Base-by-base conservation (phyloP, 140 eudicot genomes). In the Ambrosia hybrid region DNA sequence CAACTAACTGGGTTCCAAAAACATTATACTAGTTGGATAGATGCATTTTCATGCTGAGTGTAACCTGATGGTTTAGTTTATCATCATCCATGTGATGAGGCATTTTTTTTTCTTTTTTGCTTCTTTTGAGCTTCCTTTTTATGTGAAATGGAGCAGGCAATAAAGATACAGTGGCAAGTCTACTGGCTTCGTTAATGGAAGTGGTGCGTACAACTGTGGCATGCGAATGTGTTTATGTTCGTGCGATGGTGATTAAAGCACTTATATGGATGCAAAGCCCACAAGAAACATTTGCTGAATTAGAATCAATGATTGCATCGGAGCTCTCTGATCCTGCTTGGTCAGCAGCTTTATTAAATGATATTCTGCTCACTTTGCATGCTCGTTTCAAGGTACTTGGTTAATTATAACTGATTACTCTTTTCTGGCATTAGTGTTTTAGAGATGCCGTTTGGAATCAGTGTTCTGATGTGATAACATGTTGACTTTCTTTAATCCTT, bases 261-360 rank as follows among this genome's bases (percentile, higher is more conserved):
- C 80, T 93, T 56, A 90, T 93, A 73, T 93, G 99, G 99, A 93
- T 93, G 99, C 99, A 90, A 90, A 93, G 99, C 76, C 99, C 99
- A 10, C 78, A 93, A 62, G 99, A 93, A 67, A 76, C 91, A 5
- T 88, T 93, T 74, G 94, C 87, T 79, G 99, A 93, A 76, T 67
- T 93, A 17, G 85, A 85, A 71, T 87, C 90, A 21, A 87, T 93
- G 68, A 93, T 93, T 67, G 98, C 96, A 5, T 87, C 98, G 51
- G 98, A 93, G 84, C 86, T 93, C 12, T 89, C 97, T 38, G 97
- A 93, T 90, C 98, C 98, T 72, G 87, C 94, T 45, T 93, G 98
- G 98, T 89, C 98, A 5, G 89, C 97, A 14, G 69, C 98, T 30
- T 70, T 90, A 49, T 63, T 93, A 67, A 93, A 93, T 84, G 98